These are phyloP conservation scores for Candida glucosophila DNA, from an alignment of 1,139 yeast genomes.

Conservation along the genomic window DNA sequence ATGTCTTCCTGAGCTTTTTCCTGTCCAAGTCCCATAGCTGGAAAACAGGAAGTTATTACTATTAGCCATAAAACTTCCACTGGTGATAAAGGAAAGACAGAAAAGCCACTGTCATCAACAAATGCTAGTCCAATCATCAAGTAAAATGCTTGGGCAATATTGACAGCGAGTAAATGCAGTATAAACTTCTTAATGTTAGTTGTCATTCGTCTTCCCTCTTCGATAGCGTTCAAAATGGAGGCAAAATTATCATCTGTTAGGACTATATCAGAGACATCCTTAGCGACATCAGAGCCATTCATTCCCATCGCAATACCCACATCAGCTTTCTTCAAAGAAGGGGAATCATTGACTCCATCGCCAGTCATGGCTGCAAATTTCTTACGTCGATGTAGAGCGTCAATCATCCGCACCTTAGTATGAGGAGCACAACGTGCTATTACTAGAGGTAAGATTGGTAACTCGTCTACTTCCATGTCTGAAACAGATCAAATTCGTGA, in stretches of 20 bases:
- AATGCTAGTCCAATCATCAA: conserved; percentile 68
- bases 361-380: conserved; percentile 82
- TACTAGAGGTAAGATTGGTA: conserved; percentile 69
- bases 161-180: conserved; percentile 69
- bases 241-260: conserved; percentile 72
- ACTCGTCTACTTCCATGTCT: conserved; percentile 54
- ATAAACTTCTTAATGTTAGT: conserved; percentile 76
- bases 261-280: conserved; percentile 72
- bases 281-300: conserved; percentile 76
- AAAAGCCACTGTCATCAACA: conserved; percentile 46
- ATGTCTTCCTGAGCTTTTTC: conserved; percentile 61
- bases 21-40: conserved; percentile 82
- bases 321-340: conserved; percentile 71
- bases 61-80: conserved; percentile 77
- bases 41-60: conserved; percentile 73
- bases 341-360: conserved; percentile 82
- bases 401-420: conserved; percentile 78
- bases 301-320: conserved; percentile 87
- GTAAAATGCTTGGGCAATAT: conserved; percentile 70
- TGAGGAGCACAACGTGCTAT: conserved; percentile 84
- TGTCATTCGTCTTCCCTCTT: conserved; percentile 79
- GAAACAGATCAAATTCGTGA: conserved; percentile 55
- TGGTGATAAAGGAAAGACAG: conserved; percentile 73
- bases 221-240: conserved; percentile 67
- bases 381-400: conserved; percentile 65